Conservation (phyloP, 169 alveolate species). For the Plasmodium vivax region DNA sequence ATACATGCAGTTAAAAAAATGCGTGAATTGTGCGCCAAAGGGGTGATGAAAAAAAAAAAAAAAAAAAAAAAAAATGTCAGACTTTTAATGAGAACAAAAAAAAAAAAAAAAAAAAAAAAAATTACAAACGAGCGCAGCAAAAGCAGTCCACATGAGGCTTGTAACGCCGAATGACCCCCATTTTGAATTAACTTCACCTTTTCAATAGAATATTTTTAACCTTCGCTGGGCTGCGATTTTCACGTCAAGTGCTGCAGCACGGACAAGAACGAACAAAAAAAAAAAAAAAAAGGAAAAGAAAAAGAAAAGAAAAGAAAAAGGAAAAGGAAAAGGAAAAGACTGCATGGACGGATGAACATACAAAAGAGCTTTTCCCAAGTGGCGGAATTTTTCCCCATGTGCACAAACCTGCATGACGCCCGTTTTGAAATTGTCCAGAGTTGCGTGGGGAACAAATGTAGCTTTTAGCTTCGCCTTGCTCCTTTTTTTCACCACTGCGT, state of each 20-base stretch:
- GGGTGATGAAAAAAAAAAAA: slow-evolving; percentile 3
- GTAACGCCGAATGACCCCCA: slow-evolving; percentile 7
- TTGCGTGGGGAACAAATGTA: neutral
- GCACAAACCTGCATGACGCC: slow-evolving; percentile 7
- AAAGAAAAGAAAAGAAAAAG: slow-evolving; percentile 11
- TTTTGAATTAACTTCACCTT: slow-evolving; percentile 32
- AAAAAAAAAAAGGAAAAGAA: slow-evolving; percentile 1
- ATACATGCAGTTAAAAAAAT: slow-evolving; percentile 51
- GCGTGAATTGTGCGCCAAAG: slow-evolving; percentile 21
- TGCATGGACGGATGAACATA: neutral
- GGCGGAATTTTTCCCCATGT: neutral
- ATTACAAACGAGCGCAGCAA: slow-evolving; percentile 9
- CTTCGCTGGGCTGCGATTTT: slow-evolving; percentile 11
- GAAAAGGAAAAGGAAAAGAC: slow-evolving; percentile 4
- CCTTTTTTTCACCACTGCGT: neutral
- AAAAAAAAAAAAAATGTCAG: slow-evolving; percentile 10
- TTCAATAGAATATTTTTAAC: slow-evolving; percentile 20
- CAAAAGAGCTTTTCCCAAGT: neutral
- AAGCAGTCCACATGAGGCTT: slow-evolving; percentile 1
- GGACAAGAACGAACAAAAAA: slow-evolving; percentile 9
- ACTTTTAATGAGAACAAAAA: neutral
- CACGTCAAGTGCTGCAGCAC: slow-evolving; percentile 8
- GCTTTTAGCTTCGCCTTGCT: slow-evolving; percentile 22
- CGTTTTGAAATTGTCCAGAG: slow-evolving; percentile 7
- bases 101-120: slow-evolving; percentile 37